Conservation (phyloP, 495 filamentous ascomycete genomes). For the Aeminium ludgeri region DNA sequence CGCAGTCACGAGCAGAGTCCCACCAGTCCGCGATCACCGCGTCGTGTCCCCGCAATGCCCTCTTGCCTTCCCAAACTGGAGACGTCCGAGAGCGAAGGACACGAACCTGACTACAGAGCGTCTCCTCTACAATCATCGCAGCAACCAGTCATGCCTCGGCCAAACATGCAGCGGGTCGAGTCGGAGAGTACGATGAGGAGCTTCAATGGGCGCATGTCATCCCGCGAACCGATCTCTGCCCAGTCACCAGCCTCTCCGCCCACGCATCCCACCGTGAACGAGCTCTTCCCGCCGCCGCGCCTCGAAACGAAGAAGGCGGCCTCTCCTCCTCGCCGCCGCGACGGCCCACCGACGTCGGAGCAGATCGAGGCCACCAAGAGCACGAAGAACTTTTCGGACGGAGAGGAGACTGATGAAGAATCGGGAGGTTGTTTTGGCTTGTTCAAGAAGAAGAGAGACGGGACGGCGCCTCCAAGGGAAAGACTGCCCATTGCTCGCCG, state of each 20-base stretch:
- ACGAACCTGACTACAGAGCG: neutral
- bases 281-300: conserved; percentile 11
- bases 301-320: neutral
- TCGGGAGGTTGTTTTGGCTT: conserved; percentile 13
- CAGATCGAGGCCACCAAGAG: conserved; percentile 13
- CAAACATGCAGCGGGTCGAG: neutral
- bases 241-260: neutral
- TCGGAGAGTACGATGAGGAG: neutral
- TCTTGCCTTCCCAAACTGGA: neutral
- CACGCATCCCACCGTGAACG: neutral
- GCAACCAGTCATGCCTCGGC: neutral
- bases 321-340: neutral
- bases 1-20: conserved; percentile 1
- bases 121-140: conserved; percentile 3
- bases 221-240: neutral
- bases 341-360: conserved; percentile 10
- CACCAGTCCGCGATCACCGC: neutral
- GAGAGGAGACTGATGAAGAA: conserved; percentile 2
- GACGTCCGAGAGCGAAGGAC: neutral
- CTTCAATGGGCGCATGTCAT: neutral
- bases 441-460: conserved; percentile 13
- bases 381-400: neutral
- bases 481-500: neutral
- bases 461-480: neutral
- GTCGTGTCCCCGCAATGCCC: neutral